Conservation (phyloP, 352 stramenopile species). For the Phytophthora syringae region DNA sequence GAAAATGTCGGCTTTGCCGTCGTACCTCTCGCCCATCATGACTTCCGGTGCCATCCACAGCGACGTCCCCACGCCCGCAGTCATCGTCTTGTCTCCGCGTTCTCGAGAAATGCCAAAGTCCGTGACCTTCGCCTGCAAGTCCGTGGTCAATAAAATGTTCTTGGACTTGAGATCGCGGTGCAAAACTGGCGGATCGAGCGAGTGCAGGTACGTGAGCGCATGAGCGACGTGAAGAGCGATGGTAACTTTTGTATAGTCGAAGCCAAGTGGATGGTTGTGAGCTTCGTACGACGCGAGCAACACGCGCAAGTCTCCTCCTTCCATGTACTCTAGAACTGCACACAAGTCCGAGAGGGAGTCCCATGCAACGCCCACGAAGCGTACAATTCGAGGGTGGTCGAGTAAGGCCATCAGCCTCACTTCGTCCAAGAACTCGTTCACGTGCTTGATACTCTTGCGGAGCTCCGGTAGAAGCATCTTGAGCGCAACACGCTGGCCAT, state of each 20-base stretch:
- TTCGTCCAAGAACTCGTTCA: conserved; percentile 42
- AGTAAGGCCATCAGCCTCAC: conserved; percentile 56
- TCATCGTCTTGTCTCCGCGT: conserved; percentile 42
- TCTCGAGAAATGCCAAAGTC: conserved; percentile 49
- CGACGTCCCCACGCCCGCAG: conserved; percentile 39
- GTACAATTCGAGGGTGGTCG: conserved; percentile 53
- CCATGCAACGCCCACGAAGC: conserved; percentile 65
- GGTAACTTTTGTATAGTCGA: conserved; percentile 46
- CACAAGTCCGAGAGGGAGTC: conserved; percentile 50
- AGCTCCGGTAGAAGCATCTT: conserved; percentile 33
- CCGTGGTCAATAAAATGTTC: conserved; percentile 25
- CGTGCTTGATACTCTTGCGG: conserved; percentile 23
- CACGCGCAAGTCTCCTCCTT: too few species aligned
- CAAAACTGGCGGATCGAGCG: too few species aligned
- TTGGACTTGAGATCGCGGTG: too few species aligned
- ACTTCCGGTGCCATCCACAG: too few species aligned
- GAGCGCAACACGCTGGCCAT: conserved; percentile 19
- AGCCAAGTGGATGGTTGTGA: conserved; percentile 14
- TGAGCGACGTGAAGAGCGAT: conserved; percentile 50
- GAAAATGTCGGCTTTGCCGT: conserved; percentile 18
- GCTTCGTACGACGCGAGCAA: conserved; percentile 35
- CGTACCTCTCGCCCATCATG: conserved; percentile 24
- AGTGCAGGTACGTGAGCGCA: conserved; percentile 41
- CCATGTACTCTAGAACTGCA: conserved; percentile 63
- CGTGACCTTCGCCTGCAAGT: conserved; percentile 46